Base-by-base conservation (phyloP, 2,329 filamentous ascomycete genomes). In the Davidsoniella virescens region DNA sequence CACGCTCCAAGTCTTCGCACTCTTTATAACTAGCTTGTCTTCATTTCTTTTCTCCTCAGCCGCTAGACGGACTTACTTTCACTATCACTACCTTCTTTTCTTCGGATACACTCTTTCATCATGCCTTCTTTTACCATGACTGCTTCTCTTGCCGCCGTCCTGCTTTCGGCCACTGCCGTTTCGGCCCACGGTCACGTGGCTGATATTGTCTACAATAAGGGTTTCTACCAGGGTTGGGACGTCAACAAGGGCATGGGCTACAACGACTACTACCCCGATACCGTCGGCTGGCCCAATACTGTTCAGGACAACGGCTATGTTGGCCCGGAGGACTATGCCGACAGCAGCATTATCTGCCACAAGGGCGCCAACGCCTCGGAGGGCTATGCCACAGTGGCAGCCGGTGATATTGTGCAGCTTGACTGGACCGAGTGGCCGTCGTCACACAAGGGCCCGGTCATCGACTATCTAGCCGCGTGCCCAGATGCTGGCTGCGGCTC, bases 351-450 rank as follows among this genome's bases (percentile, higher is more conserved):
- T 56, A 66, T 68, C 57, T 73, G 70, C 59, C 68, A 72, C 60
- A 65, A 64, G 53, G 60, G 56, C 17, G 67, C 65, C 17, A 65
- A 58, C 12, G 64, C 67, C 23, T 69, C 64, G 8, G 53, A 61
- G 38, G 62, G 64, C 50, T 64, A 63, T 16, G 64, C 67, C 33
- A 57, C 58, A 2, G 71, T 82, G 37, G 65, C 69, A n/a, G 80
- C 79, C 12, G 81, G 80, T 54, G 67, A 67, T 55, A 67, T 67
- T 7, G 61, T 84, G 56, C 65, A 72, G 52, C 63, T 84, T 45
- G 69, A 75, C 57, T 84, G 80, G 80, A 74, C 69, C 52, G 65
- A 66, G 14, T 84, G 80, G 80, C 79, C 80, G n/a, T 67, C 72
- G 8, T 72, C 69, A 50, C 71, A 84, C 65, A 69, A 78, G 55